phyloP scores from a whole-genome alignment of 352 stramenopile species.

The Vaucheria bursata region DNA sequence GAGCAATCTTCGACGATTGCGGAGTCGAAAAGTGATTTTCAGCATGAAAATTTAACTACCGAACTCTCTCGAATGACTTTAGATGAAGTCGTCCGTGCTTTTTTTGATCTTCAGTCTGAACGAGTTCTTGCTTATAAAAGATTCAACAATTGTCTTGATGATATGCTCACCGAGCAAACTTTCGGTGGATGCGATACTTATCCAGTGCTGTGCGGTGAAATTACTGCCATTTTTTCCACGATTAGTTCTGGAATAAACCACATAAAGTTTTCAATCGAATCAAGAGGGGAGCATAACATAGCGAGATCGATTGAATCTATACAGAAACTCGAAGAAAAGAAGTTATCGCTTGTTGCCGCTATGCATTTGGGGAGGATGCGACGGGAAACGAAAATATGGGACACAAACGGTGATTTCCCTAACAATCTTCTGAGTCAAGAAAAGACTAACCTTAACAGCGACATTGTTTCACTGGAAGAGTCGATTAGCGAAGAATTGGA shows the following conservation, averaged over 20 bases:
- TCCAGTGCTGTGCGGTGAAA: neutral
- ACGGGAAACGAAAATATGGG: neutral
- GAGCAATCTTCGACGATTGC: neutral
- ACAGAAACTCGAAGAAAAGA: neutral
- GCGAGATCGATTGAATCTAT: neutral
- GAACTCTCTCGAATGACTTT: neutral
- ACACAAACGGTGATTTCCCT: too few species aligned
- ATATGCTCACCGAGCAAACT: neutral
- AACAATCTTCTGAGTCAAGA: too few species aligned
- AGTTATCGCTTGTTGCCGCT: neutral
- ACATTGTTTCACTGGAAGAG: too few species aligned
- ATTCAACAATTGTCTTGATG: neutral
- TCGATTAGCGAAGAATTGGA: too few species aligned
- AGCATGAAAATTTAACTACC: neutral
- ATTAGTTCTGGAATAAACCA: neutral
- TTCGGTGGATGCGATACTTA: neutral
- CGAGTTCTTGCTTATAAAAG: neutral
- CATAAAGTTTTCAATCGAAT: neutral
- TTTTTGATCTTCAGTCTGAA: neutral
- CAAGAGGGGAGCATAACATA: neutral
- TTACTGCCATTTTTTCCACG: neutral
- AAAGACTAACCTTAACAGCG: too few species aligned
- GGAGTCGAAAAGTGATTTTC: neutral
- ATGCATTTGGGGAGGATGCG: slow-evolving; percentile 1
- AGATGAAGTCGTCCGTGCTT: neutral